These are phyloP conservation scores for Pyrus betulifolia DNA, from an alignment of 306 rosid genomes.

Conservation along the genomic window DNA sequence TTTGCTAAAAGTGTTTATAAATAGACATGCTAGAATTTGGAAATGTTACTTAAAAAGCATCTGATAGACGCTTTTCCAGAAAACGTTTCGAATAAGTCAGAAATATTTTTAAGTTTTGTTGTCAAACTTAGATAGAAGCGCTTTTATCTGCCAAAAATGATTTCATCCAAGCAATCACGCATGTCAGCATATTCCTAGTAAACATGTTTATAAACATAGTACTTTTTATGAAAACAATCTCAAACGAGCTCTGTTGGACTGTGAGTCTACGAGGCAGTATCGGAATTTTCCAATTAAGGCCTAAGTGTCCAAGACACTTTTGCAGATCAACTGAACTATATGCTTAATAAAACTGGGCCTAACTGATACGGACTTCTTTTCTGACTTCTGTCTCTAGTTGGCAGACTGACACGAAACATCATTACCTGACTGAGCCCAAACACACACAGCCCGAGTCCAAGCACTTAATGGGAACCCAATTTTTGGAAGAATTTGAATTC, in stretches of 20 bases:
- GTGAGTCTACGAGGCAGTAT: not conserved
- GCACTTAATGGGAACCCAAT: not conserved
- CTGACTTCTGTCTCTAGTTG: no score
- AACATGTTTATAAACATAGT: no score
- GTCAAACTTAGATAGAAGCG: no score
- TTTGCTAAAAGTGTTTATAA: not conserved
- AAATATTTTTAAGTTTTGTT: no score
- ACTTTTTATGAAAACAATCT: not conserved
- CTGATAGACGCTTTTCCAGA: no score
- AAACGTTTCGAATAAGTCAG: not conserved
- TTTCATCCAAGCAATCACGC: no score
- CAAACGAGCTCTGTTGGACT: not conserved
- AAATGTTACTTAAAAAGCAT: not conserved
- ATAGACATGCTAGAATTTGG: not conserved
- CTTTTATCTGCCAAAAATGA: no score
- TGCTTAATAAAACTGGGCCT: not conserved
- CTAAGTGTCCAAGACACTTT: not conserved
- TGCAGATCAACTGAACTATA: not conserved
- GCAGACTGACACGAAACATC: not conserved
- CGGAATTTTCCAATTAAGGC: not conserved
- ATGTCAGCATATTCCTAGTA: no score
- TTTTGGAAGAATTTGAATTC: no score
- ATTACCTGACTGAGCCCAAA: not conserved
- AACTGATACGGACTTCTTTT: not conserved
- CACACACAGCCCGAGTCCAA: not conserved